Conservation (phyloP, 768 basidiomycete species). For the Daedalea quercina region DNA sequence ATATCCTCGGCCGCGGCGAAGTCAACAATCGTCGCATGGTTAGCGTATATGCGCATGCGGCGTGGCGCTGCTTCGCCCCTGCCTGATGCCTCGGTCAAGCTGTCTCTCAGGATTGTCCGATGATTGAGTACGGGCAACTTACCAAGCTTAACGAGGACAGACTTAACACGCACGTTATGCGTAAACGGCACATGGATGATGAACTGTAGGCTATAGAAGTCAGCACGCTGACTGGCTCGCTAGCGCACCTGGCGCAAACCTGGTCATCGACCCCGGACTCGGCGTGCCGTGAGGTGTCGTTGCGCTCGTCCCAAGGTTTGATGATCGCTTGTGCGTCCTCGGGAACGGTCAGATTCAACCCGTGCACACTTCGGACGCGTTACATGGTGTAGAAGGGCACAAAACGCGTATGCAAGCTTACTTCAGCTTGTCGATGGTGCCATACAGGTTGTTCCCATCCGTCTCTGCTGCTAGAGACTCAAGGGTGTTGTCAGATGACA, state of each 20-base stretch:
- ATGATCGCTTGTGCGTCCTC: conserved; percentile 73
- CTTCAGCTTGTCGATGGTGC: conserved; percentile 25
- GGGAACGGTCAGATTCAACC: conserved; percentile 73
- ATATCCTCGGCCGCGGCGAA: conserved; percentile 66
- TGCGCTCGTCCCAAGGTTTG: conserved; percentile 77
- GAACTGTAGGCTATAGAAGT: conserved; percentile 37
- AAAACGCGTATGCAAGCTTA: conserved; percentile 16
- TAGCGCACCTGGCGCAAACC: conserved; percentile 39
- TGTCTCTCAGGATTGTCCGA: background rate
- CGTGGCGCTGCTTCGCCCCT: conserved; percentile 71
- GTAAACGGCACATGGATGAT: conserved; percentile 80
- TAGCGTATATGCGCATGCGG: conserved; percentile 70
- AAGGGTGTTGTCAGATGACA: background rate
- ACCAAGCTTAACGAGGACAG: conserved; percentile 75
- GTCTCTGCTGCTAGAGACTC: conserved; percentile 15
- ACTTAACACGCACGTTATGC: conserved; percentile 69
- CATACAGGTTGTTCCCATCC: conserved; percentile 21
- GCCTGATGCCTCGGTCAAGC: conserved; percentile 34
- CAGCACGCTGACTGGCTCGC: conserved; percentile 3
- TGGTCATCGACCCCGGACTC: conserved; percentile 86
- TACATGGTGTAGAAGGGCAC: conserved; percentile 4
- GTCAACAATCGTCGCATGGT: conserved; percentile 68
- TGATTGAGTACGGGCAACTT: conserved; percentile 12
- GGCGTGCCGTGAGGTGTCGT: conserved; percentile 55
- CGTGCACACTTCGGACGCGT: conserved; percentile 53